Evolutionary conservation across 257 asterid genomes (phyloP).

Genomic region (Knoxia roxburghii): DNA sequence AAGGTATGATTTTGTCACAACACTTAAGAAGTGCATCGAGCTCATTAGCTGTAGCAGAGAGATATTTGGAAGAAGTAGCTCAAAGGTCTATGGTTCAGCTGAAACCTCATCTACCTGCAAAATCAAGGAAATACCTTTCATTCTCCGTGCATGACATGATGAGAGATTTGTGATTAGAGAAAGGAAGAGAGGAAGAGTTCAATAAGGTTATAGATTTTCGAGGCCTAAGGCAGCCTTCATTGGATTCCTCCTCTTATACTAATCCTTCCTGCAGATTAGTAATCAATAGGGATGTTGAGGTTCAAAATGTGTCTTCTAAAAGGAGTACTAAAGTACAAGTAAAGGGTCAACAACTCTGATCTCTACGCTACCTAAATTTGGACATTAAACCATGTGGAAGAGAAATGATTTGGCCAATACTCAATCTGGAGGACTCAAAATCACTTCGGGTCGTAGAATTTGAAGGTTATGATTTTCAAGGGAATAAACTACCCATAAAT

Average conservation of each 20-base stretch:
- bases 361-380: not conserved
- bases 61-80: slow-evolving; percentile 14
- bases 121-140: not conserved
- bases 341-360: not conserved
- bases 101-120: not conserved
- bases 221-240: not conserved
- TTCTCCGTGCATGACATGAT: slow-evolving; percentile 24
- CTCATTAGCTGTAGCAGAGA: slow-evolving; percentile 26
- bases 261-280: not conserved
- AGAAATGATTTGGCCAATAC: not conserved
- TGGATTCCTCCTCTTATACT: not conserved
- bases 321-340: not conserved
- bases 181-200: slow-evolving; percentile 16
- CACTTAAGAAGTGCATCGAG: too few relatives aligned
- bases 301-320: not conserved
- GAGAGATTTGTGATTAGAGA: slow-evolving; percentile 20
- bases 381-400: too few relatives aligned
- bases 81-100: slow-evolving; percentile 26
- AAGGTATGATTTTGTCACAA: slow-evolving; percentile 5
- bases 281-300: too few relatives aligned
- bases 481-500: too few relatives aligned
- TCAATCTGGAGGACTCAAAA: not conserved
- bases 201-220: not conserved
- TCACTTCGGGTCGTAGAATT: slow-evolving; percentile 9
- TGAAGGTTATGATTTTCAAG: too few relatives aligned